A percentile compares a stretch with the other conserved stretches of the same genome.
Evolutionary conservation across 192 early-diverging fungal species (phyloP).

Genomic region (Podila clonocystis): DNA sequence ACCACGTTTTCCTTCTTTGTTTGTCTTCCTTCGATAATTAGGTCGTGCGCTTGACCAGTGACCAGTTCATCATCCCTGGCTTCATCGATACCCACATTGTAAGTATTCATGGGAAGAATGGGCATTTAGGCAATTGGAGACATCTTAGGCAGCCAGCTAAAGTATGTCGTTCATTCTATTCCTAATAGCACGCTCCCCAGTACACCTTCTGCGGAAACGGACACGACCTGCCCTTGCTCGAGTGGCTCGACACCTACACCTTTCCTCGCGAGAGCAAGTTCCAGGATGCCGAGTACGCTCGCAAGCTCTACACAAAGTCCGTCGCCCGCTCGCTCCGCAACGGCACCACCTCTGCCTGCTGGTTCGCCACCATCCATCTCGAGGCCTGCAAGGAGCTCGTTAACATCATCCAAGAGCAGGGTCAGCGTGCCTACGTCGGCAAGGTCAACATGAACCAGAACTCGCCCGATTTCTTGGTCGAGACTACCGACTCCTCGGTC

Average conservation of each 20-base stretch:
- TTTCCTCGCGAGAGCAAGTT: slow-evolving; percentile 89
- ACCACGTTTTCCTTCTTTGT: slow-evolving; percentile 6
- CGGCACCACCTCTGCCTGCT: slow-evolving; percentile 93
- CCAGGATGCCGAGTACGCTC: slow-evolving; percentile 72
- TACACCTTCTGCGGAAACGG: slow-evolving; percentile 89
- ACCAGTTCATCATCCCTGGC: slow-evolving; percentile 90
- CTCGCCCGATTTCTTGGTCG: slow-evolving; percentile 79
- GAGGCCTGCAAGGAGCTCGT: slow-evolving; percentile 79
- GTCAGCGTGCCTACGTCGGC: slow-evolving; percentile 93
- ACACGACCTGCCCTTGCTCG: slow-evolving; percentile 88
- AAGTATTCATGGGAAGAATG: slow-evolving; percentile 20
- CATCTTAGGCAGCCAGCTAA: neutral
- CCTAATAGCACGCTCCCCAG: slow-evolving; percentile 86
- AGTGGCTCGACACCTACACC: slow-evolving; percentile 91
- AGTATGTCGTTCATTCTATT: neutral
- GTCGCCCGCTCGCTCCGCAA: slow-evolving; percentile 76
- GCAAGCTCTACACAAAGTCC: slow-evolving; percentile 69
- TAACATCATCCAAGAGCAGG: slow-evolving; percentile 75
- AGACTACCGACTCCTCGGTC: slow-evolving; percentile 74
- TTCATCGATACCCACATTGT: slow-evolving; percentile 93
- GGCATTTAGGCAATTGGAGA: neutral
- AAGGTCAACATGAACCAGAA: slow-evolving; percentile 98
- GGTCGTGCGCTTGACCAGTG: slow-evolving; percentile 41
- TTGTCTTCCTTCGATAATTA: neutral
- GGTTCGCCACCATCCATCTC: slow-evolving; percentile 92